Evolutionary conservation across 108 stramenopile species (phyloP).

Genomic region (Nannochloropsis oceanica): DNA sequence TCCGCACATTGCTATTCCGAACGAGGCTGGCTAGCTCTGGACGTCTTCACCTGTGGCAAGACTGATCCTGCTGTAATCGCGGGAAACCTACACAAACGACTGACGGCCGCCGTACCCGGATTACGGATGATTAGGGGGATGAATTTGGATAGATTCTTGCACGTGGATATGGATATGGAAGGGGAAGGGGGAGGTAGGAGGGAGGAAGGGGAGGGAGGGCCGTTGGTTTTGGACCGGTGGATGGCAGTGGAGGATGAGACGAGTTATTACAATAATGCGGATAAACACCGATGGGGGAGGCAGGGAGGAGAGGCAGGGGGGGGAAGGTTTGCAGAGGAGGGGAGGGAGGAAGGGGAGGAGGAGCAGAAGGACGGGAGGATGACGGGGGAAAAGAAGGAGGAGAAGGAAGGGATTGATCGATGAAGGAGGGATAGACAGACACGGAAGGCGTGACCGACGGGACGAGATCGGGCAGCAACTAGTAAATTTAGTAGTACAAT

Average conservation of each 20-base stretch:
- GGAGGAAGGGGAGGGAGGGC: background rate
- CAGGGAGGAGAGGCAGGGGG: too few relatives aligned
- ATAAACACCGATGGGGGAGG: too few relatives aligned
- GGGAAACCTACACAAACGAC: background rate
- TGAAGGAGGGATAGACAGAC: too few relatives aligned
- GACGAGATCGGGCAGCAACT: too few relatives aligned
- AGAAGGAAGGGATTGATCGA: too few relatives aligned
- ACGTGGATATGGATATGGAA: background rate
- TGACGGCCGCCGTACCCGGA: background rate
- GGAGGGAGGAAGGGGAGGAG: background rate
- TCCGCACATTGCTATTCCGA: background rate
- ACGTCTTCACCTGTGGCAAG: background rate
- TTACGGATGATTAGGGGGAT: background rate
- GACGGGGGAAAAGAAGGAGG: too few relatives aligned
- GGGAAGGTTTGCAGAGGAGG: background rate
- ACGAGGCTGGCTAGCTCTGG: background rate
- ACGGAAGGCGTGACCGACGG: too few relatives aligned
- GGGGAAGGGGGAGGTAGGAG: background rate
- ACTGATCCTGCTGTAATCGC: background rate
- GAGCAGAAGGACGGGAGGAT: background rate
- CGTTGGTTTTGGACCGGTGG: background rate
- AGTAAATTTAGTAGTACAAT: too few relatives aligned
- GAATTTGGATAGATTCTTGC: background rate
- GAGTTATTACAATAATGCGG: too few relatives aligned
- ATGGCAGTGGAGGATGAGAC: too few relatives aligned